A percentile compares a stretch with the other conserved stretches of the same genome.
phyloP scores from a whole-genome alignment of 108 stramenopile species.

The Poteriospumella lacustris region DNA sequence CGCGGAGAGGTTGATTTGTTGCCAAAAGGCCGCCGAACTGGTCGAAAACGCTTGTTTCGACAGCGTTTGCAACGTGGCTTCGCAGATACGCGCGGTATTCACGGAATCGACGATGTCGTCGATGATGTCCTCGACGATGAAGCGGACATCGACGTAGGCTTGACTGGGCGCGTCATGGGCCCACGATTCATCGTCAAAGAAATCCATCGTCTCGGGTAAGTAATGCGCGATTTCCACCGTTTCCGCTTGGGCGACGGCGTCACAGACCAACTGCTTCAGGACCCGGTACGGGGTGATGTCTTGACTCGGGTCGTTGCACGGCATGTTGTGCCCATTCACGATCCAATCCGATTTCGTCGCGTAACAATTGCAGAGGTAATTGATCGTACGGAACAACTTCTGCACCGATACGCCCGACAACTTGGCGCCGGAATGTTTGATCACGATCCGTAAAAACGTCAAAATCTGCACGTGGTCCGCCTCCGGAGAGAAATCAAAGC shows the following conservation, averaged over 20 bases:
- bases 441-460: neutral
- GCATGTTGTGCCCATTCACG: neutral
- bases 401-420: neutral
- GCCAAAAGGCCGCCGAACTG: conserved; percentile 8
- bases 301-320: neutral
- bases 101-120: conserved; percentile 25
- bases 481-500: conserved; percentile 12
- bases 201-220: neutral
- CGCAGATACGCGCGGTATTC: neutral
- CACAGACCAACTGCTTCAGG: neutral
- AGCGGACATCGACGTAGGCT: neutral
- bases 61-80: neutral
- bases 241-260: conserved; percentile 1
- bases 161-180: neutral
- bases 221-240: neutral
- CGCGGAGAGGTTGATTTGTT: neutral
- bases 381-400: conserved; percentile 2
- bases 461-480: neutral
- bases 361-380: neutral
- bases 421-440: neutral
- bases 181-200: neutral
- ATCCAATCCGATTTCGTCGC: conserved; percentile 19
- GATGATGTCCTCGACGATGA: conserved; percentile 9
- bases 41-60: conserved; percentile 14
- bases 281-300: conserved; percentile 2